phyloP scores from a whole-genome alignment of 2,329 filamentous ascomycete genomes.

The Fonsecaea nubica region DNA sequence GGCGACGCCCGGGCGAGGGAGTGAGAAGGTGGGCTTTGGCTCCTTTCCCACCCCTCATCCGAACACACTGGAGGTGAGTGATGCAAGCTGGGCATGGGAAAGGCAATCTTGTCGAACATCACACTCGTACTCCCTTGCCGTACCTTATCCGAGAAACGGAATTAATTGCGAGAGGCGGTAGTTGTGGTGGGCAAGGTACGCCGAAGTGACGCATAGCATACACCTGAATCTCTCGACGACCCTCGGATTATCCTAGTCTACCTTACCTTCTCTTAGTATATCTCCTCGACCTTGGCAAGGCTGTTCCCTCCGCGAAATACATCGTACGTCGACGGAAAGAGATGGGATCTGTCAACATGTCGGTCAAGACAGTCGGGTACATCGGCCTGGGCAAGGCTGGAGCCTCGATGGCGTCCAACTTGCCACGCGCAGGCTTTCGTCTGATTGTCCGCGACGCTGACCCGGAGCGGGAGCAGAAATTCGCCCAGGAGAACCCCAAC shows the following conservation, averaged over 20 bases:
- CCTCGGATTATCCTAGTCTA: background rate
- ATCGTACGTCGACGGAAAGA: background rate
- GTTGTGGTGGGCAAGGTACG: background rate
- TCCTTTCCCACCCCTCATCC: background rate
- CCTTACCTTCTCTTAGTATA: background rate
- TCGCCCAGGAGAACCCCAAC: conserved; percentile 82
- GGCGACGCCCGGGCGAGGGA: background rate
- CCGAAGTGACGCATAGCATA: conserved; percentile 1
- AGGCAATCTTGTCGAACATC: background rate
- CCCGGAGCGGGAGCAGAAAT: conserved; percentile 68
- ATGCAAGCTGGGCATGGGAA: background rate
- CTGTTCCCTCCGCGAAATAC: background rate
- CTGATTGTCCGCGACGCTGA: conserved; percentile 45
- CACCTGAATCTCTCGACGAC: background rate
- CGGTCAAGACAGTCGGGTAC: conserved; percentile 42
- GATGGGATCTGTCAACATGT: conserved; percentile 19
- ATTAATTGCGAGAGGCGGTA: background rate
- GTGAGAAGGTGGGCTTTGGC: background rate
- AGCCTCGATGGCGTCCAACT: conserved; percentile 45
- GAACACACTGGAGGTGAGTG: background rate
- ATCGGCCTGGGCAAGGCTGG: conserved; percentile 47
- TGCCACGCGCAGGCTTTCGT: conserved; percentile 45
- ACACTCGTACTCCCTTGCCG: background rate
- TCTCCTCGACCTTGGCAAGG: background rate
- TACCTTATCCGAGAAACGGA: conserved; percentile 2